Percentiles rank a stretch among this genome's conserved stretches.
phyloP scores from a whole-genome alignment of 73 alveolate genomes.

The Paramecium sonneborni region DNA sequence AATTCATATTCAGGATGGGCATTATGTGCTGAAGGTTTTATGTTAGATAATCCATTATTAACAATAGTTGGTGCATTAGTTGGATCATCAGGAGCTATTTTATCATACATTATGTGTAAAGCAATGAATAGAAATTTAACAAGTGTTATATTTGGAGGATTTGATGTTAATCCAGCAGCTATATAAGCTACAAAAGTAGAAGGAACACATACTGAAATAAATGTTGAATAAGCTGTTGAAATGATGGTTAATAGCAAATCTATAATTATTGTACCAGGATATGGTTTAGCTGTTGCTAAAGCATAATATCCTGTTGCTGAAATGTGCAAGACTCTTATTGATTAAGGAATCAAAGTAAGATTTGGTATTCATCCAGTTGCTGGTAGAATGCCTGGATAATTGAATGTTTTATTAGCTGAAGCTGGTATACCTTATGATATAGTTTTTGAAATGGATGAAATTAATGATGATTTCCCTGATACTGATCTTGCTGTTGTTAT shows the following conservation, averaged over 20 bases:
- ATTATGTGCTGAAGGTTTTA: constrained; percentile 82
- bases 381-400: constrained; percentile 90
- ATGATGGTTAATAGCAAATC: constrained; percentile 50
- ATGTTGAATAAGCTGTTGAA: constrained; percentile 67
- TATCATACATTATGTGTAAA: constrained; percentile 82
- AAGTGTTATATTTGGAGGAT: constrained; percentile 72
- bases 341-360: constrained; percentile 64
- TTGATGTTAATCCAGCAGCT: constrained; percentile 51
- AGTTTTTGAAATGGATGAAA: constrained; percentile 87
- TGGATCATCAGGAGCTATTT: constrained; percentile 85
- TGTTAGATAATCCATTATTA: constrained; percentile 72
- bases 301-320: constrained; percentile 72
- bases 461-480: constrained; percentile 79
- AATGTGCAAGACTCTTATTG: constrained; percentile 42
- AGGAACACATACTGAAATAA: constrained; percentile 62
- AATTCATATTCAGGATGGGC: constrained; percentile 87
- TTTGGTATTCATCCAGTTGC: constrained; percentile 93
- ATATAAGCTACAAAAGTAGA: neutral
- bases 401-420: constrained; percentile 87
- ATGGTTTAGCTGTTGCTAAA: constrained; percentile 90
- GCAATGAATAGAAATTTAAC: constrained; percentile 82
- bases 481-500: constrained; percentile 82
- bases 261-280: constrained; percentile 85
- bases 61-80: constrained; percentile 84
- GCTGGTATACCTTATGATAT: constrained; percentile 85